phyloP scores from a whole-genome alignment of 1,284 basidiomycete species.

The Malassezia furfur region DNA sequence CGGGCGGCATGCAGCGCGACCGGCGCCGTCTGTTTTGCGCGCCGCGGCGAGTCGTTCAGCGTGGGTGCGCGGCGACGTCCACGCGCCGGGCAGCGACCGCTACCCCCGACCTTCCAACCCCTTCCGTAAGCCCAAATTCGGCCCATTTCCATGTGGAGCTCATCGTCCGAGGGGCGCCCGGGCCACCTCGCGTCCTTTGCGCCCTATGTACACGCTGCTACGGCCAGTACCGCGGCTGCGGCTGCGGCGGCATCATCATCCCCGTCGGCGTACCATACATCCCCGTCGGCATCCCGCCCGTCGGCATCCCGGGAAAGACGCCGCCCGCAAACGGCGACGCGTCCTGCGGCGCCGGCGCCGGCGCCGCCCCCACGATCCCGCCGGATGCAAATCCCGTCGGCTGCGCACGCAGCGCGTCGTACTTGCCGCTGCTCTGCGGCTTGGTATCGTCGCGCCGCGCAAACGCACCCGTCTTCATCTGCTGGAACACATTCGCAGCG shows the following conservation, averaged over 20 bases:
- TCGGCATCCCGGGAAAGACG: not conserved
- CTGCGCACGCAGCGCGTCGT: slow-evolving; percentile 45
- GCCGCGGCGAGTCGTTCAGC: too few relatives aligned
- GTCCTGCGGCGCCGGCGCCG: not conserved
- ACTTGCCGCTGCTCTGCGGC: slow-evolving; percentile 38
- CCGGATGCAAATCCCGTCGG: slow-evolving; percentile 45
- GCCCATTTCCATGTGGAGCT: too few relatives aligned
- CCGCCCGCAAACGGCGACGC: slow-evolving; percentile 1
- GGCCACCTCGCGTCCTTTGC: too few relatives aligned
- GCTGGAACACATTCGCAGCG: slow-evolving; percentile 39
- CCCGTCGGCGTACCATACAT: not conserved
- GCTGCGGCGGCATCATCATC: slow-evolving; percentile 4
- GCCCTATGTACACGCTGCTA: not conserved
- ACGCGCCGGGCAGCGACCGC: too few relatives aligned
- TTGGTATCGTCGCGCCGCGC: slow-evolving; percentile 21
- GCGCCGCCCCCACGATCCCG: slow-evolving; percentile 24
- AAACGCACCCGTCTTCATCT: slow-evolving; percentile 41
- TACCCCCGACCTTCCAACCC: too few relatives aligned
- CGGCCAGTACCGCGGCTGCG: not conserved
- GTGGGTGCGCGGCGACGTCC: too few relatives aligned
- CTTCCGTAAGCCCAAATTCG: too few relatives aligned
- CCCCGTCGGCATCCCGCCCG: slow-evolving; percentile 5
- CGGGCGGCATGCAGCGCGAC: too few relatives aligned
- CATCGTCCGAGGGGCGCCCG: too few relatives aligned
- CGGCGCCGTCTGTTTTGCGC: too few relatives aligned